phyloP scores from a whole-genome alignment of 192 early-diverging fungal species.

The Radiomyces spectabilis region DNA sequence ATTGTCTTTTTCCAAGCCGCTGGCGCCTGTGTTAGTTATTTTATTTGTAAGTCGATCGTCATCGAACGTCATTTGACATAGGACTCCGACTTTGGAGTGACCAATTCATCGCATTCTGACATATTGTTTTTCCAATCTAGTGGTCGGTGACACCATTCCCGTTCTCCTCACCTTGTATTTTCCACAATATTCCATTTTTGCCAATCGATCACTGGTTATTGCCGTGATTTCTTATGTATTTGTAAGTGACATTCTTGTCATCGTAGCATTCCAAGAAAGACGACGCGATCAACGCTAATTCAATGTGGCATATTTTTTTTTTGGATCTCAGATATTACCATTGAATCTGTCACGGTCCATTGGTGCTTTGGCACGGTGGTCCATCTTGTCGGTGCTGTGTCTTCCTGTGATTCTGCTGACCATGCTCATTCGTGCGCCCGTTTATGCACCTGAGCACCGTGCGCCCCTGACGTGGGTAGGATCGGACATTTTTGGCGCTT shows the following conservation, averaged over 20 bases:
- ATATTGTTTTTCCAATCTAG: constrained; percentile 6
- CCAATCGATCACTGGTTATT: constrained; percentile 27
- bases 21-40: constrained; percentile 58
- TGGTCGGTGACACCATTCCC: constrained; percentile 48
- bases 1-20: constrained; percentile 51
- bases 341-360: constrained; percentile 56
- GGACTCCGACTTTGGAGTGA: too few species aligned
- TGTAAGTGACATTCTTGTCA: constrained; percentile 32
- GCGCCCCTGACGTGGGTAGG: constrained; percentile 45
- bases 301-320: background rate
- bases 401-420: constrained; percentile 53
- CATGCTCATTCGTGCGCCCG: constrained; percentile 50
- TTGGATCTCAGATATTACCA: constrained; percentile 42
- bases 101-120: background rate
- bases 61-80: background rate
- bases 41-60: constrained; percentile 32
- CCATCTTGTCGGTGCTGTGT: constrained; percentile 51
- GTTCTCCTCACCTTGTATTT: constrained; percentile 28
- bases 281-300: background rate
- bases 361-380: constrained; percentile 46
- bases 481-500: constrained; percentile 48
- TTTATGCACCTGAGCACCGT: constrained; percentile 42
- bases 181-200: constrained; percentile 14
- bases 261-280: background rate
- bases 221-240: constrained; percentile 25